phyloP scores from a whole-genome alignment of 2,329 filamentous ascomycete genomes.

The Ascochyta koolunga region DNA sequence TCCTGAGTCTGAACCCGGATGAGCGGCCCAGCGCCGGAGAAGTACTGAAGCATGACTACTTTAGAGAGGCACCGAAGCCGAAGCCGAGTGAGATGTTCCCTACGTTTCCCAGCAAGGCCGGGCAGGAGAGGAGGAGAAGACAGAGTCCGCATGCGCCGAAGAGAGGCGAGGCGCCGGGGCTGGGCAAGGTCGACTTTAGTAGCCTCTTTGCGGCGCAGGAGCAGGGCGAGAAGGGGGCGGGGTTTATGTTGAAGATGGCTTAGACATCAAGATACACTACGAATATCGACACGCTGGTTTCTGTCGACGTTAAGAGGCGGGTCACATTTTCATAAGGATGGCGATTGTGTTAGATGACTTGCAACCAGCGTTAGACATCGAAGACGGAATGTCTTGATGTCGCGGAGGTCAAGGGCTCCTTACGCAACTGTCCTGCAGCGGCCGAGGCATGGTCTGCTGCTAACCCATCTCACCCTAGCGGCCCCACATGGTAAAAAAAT shows the following conservation, averaged over 20 bases:
- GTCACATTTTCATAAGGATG: no score
- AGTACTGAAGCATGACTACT: constrained; percentile 82
- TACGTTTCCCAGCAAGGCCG: constrained; percentile 94
- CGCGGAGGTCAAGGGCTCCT: no score
- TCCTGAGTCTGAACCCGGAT: constrained; percentile 78
- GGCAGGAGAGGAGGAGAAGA: constrained; percentile 79
- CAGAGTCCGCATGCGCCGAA: constrained; percentile 82
- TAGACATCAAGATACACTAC: not conserved
- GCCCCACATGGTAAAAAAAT: no score
- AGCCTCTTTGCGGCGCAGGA: constrained; percentile 57
- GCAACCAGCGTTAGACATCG: no score
- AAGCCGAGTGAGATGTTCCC: constrained; percentile 94
- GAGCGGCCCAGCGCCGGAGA: constrained; percentile 72
- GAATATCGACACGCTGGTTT: no score
- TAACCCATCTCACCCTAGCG: no score
- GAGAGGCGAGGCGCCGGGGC: constrained; percentile 66
- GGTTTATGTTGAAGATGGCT: constrained; percentile 50
- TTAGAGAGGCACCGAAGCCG: constrained; percentile 84
- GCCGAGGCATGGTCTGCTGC: no score
- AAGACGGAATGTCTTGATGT: no score
- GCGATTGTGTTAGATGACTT: no score
- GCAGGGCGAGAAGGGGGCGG: constrained; percentile 55
- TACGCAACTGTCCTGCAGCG: no score
- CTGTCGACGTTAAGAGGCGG: no score
- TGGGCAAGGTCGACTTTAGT: constrained; percentile 56